These are phyloP conservation scores for Straminergon stramineum DNA, from an alignment of 225 moss, liverwort and hornwort species.

Conservation along the genomic window DNA sequence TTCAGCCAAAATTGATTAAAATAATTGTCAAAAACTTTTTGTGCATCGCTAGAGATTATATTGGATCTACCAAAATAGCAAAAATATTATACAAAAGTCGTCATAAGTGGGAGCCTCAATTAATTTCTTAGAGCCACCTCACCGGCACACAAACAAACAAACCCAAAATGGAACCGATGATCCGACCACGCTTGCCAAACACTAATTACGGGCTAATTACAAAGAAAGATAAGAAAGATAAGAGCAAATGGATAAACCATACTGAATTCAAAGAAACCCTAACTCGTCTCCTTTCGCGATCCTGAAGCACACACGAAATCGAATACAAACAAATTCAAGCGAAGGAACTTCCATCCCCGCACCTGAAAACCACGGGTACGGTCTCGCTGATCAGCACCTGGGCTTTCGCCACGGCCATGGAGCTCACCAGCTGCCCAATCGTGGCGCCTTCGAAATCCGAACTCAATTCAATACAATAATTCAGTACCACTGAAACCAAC, in stretches of 20 bases:
- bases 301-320: neutral
- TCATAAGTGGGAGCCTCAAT: neutral
- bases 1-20: neutral
- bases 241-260: neutral
- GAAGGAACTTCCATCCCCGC: neutral
- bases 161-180: neutral
- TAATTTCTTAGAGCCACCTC: neutral
- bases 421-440: conserved; percentile 29
- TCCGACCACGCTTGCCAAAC: neutral
- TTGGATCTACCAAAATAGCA: neutral
- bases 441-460: neutral
- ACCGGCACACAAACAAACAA: neutral
- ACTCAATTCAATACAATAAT: neutral
- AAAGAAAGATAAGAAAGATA: neutral
- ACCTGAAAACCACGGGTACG: conserved; percentile 42
- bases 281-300: neutral
- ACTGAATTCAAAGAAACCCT: neutral
- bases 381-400: conserved; percentile 32
- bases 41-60: neutral
- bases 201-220: neutral
- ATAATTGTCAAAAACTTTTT: no score
- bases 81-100: neutral
- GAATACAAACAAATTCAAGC: neutral
- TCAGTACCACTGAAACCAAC: neutral
- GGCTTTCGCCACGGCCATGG: conserved; percentile 34